Conservation (phyloP, 495 filamentous ascomycete genomes). For the Paragyromitra xinjiangensis region DNA sequence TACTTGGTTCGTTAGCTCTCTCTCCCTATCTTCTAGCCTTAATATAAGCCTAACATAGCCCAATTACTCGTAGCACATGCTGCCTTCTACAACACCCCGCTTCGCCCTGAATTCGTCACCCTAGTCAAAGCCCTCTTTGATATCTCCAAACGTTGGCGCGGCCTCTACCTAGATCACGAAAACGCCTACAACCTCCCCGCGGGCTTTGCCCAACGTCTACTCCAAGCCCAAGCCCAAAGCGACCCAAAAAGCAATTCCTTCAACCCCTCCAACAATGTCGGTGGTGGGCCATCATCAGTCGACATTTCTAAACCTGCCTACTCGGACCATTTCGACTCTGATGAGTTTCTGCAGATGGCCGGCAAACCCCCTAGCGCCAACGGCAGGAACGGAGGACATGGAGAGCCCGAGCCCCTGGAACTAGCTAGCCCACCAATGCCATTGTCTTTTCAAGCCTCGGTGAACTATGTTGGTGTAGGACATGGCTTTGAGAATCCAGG, state of each 20-base stretch:
- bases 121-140: slow-evolving; percentile 57
- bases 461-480: slow-evolving; percentile 6
- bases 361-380: background rate
- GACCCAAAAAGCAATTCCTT: slow-evolving; percentile 38
- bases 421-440: slow-evolving; percentile 38
- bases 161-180: slow-evolving; percentile 38
- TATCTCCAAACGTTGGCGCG: slow-evolving; percentile 57
- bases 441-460: slow-evolving; percentile 18
- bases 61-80: slow-evolving; percentile 48
- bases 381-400: background rate
- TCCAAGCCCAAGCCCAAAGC: slow-evolving; percentile 32
- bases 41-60: background rate
- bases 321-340: slow-evolving; percentile 33
- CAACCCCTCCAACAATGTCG: slow-evolving; percentile 12
- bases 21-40: background rate
- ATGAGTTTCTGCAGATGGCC: slow-evolving; percentile 33
- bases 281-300: background rate
- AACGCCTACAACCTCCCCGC: slow-evolving; percentile 34
- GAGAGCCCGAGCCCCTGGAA: slow-evolving; percentile 21
- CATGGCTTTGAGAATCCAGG: background rate
- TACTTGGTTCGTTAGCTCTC: slow-evolving; percentile 49
- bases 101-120: slow-evolving; percentile 56
- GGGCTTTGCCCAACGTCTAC: slow-evolving; percentile 34
- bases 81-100: slow-evolving; percentile 47
- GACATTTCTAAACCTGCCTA: slow-evolving; percentile 33